Evolutionary conservation across 2,329 filamentous ascomycete genomes (phyloP), one percentile per base, ranked within the genome.

Genomic region (Penicillium griseofulvum): DNA sequence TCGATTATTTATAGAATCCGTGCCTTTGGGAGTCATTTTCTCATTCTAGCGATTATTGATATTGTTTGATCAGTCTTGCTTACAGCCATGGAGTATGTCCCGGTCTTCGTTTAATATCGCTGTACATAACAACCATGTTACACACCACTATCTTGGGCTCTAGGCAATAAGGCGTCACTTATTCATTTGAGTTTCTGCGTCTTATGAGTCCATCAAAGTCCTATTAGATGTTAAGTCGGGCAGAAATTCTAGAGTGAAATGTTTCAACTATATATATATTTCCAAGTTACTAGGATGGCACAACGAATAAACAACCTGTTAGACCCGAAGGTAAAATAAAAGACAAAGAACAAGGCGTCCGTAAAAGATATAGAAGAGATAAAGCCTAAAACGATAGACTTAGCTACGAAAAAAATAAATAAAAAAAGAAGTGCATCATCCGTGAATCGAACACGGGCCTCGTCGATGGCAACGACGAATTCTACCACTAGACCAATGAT

Each of bases 381-480:
- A 46, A n/a, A 14, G 28, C 7, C 22, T 16, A 19, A 16, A 52
- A 45, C 7, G 14, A 38, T n/a, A 28, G 43, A 29, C 14, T 12
- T 2, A 29, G 3, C 14, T 44, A 55, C 22, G 4, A 46, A 24
- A 7, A 49, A 29, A 31, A 29, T 8, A 12, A 33, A 11, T 31
- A 37, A 53, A 60, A 61, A 59, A 43, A 41, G 33, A n/a, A 56
- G 48, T 66, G 61, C 61, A 67, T 65, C 61, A 73, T 74, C 73
- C 73, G 73, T 73, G 73, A 75, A 75, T 75, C 73, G 73, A 75
- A 75, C 73, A 73, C 73, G 73, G 73, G 73, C 73, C 73, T 75
- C 73, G 68, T 75, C 73, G 73, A 75, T 74, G 72, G 72, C 72
- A 74, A 74, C 71, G 71, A 74, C 66, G 70, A 74, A 74, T 74